Percentiles rank a stretch among this genome's conserved stretches.
phyloP scores from a whole-genome alignment of 177 flowering plant genomes.

The Vitis hybrid region DNA sequence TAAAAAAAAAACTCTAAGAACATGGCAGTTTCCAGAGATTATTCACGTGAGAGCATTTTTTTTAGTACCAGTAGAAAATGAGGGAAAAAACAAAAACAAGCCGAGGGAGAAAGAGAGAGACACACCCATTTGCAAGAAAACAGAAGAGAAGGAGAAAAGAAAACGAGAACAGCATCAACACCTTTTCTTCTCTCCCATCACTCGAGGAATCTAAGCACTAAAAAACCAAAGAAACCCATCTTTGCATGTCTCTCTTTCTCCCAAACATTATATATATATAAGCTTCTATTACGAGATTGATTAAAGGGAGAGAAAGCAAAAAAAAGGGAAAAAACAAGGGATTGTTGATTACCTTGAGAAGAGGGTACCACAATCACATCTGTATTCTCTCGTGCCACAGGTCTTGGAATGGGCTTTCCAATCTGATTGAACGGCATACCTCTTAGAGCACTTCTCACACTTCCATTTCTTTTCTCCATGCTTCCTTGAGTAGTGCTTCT shows the following conservation, averaged over 20 bases:
- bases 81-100: not conserved
- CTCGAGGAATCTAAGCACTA: constrained; percentile 17
- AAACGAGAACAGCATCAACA: constrained; percentile 3
- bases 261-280: not conserved
- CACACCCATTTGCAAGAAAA: constrained; percentile 1
- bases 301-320: too few species aligned
- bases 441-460: too few species aligned
- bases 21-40: constrained; percentile 33
- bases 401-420: too few species aligned
- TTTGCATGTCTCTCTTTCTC: not conserved
- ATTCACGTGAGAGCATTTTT: constrained; percentile 46
- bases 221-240: constrained; percentile 13
- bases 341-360: constrained; percentile 56
- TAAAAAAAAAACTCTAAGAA: constrained; percentile 11
- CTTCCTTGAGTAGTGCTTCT: constrained; percentile 17
- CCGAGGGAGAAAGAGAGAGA: too few species aligned
- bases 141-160: constrained; percentile 1
- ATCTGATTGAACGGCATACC: too few species aligned
- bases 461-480: too few species aligned
- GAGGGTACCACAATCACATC: constrained; percentile 75
- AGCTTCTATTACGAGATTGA: too few species aligned
- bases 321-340: not conserved
- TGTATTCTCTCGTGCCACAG: constrained; percentile 16
- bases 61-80: not conserved
- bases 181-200: constrained; percentile 10